These are phyloP conservation scores for Ochromonas danica DNA, from an alignment of 108 stramenopile species.

Conservation along the genomic window DNA sequence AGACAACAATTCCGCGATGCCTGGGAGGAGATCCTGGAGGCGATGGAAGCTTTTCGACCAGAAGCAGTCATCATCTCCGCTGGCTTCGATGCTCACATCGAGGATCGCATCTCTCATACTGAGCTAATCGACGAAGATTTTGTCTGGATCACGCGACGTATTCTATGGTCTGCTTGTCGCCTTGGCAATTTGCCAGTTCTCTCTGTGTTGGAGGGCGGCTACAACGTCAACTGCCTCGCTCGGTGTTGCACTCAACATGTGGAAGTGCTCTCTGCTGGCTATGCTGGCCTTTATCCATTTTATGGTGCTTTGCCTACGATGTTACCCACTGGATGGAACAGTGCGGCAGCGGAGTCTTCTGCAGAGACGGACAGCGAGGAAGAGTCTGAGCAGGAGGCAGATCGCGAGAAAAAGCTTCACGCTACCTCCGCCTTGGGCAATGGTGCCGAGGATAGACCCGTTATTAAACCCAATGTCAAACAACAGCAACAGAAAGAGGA, in stretches of 20 bases:
- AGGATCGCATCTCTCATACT: neutral
- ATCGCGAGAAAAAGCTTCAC: constrained; percentile 42
- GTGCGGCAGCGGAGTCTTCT: constrained; percentile 33
- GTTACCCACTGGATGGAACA: constrained; percentile 40
- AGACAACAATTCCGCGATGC: constrained; percentile 10
- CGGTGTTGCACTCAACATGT: constrained; percentile 51
- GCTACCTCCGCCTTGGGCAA: too few species aligned
- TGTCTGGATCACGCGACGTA: neutral
- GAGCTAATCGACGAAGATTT: constrained; percentile 19
- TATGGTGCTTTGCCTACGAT: constrained; percentile 39
- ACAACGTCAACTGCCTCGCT: constrained; percentile 43
- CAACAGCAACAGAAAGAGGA: too few species aligned
- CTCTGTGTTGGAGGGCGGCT: constrained; percentile 56
- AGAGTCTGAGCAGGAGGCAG: constrained; percentile 39
- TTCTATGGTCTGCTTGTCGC: neutral
- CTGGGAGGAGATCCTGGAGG: constrained; percentile 43
- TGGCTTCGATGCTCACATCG: constrained; percentile 88
- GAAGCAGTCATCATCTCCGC: constrained; percentile 96
- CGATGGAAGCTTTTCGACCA: constrained; percentile 75
- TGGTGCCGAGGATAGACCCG: too few species aligned
- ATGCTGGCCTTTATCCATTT: constrained; percentile 34
- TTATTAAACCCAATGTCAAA: too few species aligned
- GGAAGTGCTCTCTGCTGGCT: constrained; percentile 37
- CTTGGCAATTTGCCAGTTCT: neutral
- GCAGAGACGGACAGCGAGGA: constrained; percentile 21